phyloP scores from a whole-genome alignment of 352 stramenopile species.

The Sclerospora graminicola region DNA sequence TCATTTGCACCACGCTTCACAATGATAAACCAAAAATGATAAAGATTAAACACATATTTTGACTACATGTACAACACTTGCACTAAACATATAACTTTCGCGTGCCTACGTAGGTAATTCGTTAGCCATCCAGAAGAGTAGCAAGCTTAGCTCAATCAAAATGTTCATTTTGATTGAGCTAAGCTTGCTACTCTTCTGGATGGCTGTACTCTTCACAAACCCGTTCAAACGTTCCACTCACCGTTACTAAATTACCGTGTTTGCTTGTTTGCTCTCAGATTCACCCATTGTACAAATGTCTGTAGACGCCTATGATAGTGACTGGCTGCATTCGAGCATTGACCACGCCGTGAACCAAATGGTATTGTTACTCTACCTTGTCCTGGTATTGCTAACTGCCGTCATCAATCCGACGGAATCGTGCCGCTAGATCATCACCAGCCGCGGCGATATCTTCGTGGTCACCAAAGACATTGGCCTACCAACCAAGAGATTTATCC shows the following conservation, averaged over 20 bases:
- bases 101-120: constrained; percentile 27
- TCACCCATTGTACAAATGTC: constrained; percentile 40
- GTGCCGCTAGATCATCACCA: constrained; percentile 72
- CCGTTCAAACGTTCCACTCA: not conserved
- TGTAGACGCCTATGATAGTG: constrained; percentile 68
- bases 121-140: too few species aligned
- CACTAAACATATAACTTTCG: not conserved
- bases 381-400: constrained; percentile 45
- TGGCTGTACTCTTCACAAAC: constrained; percentile 27
- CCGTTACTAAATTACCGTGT: not conserved
- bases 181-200: constrained; percentile 52
- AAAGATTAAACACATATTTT: too few species aligned
- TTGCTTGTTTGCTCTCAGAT: constrained; percentile 20
- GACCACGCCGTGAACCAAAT: constrained; percentile 81
- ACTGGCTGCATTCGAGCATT: constrained; percentile 65
- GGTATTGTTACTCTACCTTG: constrained; percentile 56
- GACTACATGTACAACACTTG: too few species aligned
- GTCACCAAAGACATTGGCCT: too few species aligned
- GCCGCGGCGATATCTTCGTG: constrained; percentile 42
- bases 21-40: too few species aligned
- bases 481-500: too few species aligned
- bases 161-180: constrained; percentile 31
- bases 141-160: too few species aligned
- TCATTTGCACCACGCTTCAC: too few species aligned
- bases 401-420: constrained; percentile 59